Evolutionary conservation across 495 filamentous ascomycete genomes (phyloP), one percentile per base, ranked within the genome.

Genomic region (Talaromyces adpressus): DNA sequence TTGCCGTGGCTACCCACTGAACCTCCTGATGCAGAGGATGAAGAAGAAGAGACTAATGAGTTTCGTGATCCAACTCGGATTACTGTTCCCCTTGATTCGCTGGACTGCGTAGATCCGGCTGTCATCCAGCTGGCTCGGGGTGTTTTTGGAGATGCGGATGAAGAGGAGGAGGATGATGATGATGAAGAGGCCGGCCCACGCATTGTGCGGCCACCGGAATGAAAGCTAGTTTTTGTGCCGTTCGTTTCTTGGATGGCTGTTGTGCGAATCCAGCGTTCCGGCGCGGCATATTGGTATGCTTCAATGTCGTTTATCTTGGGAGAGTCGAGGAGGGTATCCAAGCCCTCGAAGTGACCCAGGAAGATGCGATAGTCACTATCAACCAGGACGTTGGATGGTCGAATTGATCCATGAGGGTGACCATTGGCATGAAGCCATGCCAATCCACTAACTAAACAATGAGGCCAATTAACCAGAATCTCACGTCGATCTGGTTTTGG

Each of bases 241-340:
- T 66, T 69, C 2, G 65, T 69, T 59, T 73, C 71, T 32, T 79
- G 76, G 2, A 78, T 66, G 51, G 67, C 71, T 3, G 72, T 62
- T 8, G 74, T 75, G 41, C 79, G 81, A 11, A 76, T 67, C 84
- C 88, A 90, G 60, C 88, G 82, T 69, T 98, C 93, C 3, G 93
- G 93, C 2, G 93, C 86, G 1, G 89, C 88, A 68, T 96, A 94
- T 65, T 95, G 89, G 75, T 97, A 97, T 36, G 82, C 81, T 69
- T 98, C 93, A 36, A 87, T 87, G 65, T 93, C 91, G 61, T 85
- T 73, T 36, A 82, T 68, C 74, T 84, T 72, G 54, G 76, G 70
- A 60, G 79, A 70, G 66, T 82, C 66, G 64, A 79, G 72, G 77
- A 86, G 69, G 30, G 84, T 76, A 73, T 86, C 77, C 72, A 90